Percentiles rank a stretch among this genome's conserved stretches.
Conservation (phyloP, 2,329 filamentous ascomycete genomes). For the Fusarium luffae region DNA sequence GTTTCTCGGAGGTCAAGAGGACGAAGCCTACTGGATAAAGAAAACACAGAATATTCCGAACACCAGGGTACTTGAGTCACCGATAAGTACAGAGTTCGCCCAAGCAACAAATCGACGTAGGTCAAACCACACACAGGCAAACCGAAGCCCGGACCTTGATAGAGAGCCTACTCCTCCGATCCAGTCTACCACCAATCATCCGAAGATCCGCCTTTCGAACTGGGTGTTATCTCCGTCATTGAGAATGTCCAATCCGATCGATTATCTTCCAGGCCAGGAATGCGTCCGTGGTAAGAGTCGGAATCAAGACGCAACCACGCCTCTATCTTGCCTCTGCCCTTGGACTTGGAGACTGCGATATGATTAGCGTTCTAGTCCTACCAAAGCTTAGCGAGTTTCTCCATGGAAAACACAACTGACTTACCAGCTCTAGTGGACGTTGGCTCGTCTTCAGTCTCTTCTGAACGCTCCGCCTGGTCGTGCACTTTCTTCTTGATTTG, state of each 20-base stretch:
- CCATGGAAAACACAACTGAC: too few relatives aligned
- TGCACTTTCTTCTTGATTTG: too few relatives aligned
- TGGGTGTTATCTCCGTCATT: background rate
- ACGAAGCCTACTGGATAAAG: rapidly evolving
- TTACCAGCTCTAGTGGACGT: too few relatives aligned
- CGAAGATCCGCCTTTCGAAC: background rate
- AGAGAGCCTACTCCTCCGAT: too few relatives aligned
- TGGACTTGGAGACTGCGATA: background rate
- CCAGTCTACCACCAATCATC: background rate
- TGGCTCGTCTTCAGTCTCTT: too few relatives aligned
- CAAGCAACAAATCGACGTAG: rapidly evolving
- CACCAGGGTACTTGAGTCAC: background rate
- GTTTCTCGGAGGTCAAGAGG: background rate
- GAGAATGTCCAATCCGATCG: background rate
- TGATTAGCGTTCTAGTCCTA: rapidly evolving
- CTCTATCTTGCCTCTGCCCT: background rate
- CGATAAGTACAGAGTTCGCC: background rate
- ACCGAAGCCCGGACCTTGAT: too few relatives aligned
- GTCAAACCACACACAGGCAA: background rate
- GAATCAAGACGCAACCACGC: background rate
- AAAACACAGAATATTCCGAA: background rate
- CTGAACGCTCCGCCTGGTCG: too few relatives aligned
- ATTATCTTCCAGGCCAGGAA: background rate
- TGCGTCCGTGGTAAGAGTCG: rapidly evolving
- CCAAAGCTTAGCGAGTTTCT: background rate